Evolutionary conservation across 441 rosid species (phyloP), one percentile per base, ranked within the genome.

Genomic region (Macaranga tanarius): DNA sequence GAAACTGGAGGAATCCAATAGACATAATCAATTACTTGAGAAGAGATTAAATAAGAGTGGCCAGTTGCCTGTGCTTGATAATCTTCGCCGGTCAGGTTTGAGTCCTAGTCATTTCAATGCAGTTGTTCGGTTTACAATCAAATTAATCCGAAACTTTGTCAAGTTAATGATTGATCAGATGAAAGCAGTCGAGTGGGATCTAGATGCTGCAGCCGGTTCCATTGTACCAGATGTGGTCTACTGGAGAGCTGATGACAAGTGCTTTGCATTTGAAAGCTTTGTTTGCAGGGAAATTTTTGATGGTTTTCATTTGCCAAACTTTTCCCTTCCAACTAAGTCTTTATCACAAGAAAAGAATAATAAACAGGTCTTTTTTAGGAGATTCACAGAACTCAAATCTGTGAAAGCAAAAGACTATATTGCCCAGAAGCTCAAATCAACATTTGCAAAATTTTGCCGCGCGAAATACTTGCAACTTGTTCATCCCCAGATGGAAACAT

Each of bases 231-330:
- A 74, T 1, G 90, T 84, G 7, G 59, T 68, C 25, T 94, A 82
- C 52, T 84, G 82, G 85, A 88, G 73, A 74, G 79, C 77, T 57
- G 96, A 88, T 28, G 89, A 94, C 31, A 90, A 84, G 56, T 88
- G 97, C 79, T 92, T 81, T 57, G 88, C 92, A 10, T 88, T 94
- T 13, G 97, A 92, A 75, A 83, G 85, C 69, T 90, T 81, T 65
- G 87, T 90, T 44, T 88, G 94, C 81, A 85, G 82, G 70, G 82
- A 83, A 42, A 89, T 94, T 90, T 90, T 94, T 17, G 84, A 88
- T 28, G 85, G 77, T 10, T 94, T 90, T 79, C 82, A 92, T 61
- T 69, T 70, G 60, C 90, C 95, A 0, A 81, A 67, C 76, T 90
- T 89, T 79, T 80, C 84, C 3, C 72, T 81, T 8, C 72, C 70